phyloP scores from a whole-genome alignment of 805 yeast species.

The Saturnispora galanensis region DNA sequence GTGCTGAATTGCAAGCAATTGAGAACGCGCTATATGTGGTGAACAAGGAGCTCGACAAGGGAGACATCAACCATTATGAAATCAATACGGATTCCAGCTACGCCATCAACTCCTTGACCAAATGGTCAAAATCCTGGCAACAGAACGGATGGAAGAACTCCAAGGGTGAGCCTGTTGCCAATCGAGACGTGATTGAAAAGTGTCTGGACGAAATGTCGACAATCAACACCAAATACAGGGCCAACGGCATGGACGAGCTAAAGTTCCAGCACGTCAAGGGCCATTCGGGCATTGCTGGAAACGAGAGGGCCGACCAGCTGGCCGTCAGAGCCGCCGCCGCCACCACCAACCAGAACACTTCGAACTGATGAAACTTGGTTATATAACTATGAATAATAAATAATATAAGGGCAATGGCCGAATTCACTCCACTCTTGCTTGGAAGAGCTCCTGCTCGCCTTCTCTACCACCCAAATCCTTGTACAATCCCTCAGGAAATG shows the following conservation, averaged over 20 bases:
- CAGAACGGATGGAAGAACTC: slow-evolving; percentile 42
- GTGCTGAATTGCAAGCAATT: slow-evolving; percentile 72
- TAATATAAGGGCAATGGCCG: not conserved
- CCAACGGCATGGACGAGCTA: slow-evolving; percentile 30
- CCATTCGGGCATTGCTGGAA: slow-evolving; percentile 61
- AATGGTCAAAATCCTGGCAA: slow-evolving; percentile 52
- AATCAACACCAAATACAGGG: slow-evolving; percentile 31
- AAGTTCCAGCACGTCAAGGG: slow-evolving; percentile 57
- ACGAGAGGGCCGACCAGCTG: slow-evolving; percentile 64
- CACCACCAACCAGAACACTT: not conserved
- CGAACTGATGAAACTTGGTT: no score
- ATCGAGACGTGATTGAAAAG: slow-evolving; percentile 40
- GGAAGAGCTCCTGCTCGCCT: slow-evolving; percentile 34
- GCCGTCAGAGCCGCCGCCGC: slow-evolving; percentile 48
- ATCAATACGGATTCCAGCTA: slow-evolving; percentile 69
- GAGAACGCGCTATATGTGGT: slow-evolving; percentile 42
- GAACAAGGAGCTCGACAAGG: slow-evolving; percentile 22
- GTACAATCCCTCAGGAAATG: slow-evolving; percentile 72
- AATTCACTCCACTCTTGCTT: slow-evolving; percentile 31
- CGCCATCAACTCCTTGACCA: slow-evolving; percentile 42
- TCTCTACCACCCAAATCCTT: slow-evolving; percentile 59
- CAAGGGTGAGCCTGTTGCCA: slow-evolving; percentile 36
- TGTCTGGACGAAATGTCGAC: slow-evolving; percentile 20
- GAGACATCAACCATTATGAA: slow-evolving; percentile 21
- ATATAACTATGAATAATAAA: not conserved